These are phyloP conservation scores for Nemania sp. DNA, from an alignment of 2,329 filamentous ascomycete species.

Conservation along the genomic window DNA sequence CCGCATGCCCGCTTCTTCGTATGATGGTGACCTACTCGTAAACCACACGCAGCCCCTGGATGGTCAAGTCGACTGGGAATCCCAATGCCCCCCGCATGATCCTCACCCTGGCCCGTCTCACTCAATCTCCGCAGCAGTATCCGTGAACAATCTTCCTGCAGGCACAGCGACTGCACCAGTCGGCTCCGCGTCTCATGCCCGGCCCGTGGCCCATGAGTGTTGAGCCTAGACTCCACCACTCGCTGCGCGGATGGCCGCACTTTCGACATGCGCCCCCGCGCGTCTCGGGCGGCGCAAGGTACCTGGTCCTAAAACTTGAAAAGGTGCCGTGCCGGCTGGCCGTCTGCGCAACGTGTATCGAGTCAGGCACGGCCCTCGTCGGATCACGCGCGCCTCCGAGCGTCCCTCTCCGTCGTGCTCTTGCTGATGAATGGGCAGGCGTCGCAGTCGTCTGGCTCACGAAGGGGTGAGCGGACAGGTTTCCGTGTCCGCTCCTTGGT, in stretches of 20 bases:
- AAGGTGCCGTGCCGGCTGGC: neutral
- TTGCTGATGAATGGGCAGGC: neutral
- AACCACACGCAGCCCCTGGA: no score
- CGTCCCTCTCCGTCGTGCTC: no score
- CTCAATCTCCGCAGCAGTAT: constrained; percentile 28
- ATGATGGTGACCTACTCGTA: no score
- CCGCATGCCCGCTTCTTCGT: no score
- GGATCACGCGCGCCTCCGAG: neutral
- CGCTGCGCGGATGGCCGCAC: constrained; percentile 30
- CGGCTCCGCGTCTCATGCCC: constrained; percentile 27
- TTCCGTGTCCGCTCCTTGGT: constrained; percentile 31
- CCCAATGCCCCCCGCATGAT: neutral
- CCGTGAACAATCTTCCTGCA: constrained; percentile 30
- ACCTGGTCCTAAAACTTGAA: neutral
- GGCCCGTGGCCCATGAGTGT: constrained; percentile 29
- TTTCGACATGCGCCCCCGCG: constrained; percentile 27
- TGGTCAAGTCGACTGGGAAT: no score
- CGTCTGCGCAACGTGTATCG: neutral
- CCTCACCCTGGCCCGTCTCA: neutral
- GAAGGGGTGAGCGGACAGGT: constrained; percentile 30
- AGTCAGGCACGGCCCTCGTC: neutral
- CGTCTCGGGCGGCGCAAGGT: neutral
- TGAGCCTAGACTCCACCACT: constrained; percentile 34
- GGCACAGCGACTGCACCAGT: constrained; percentile 37
- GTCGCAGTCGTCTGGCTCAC: constrained; percentile 5